Evolutionary conservation across 805 yeast species (phyloP), one percentile per base, ranked within the genome.

Genomic region (Candida sithepensis): DNA sequence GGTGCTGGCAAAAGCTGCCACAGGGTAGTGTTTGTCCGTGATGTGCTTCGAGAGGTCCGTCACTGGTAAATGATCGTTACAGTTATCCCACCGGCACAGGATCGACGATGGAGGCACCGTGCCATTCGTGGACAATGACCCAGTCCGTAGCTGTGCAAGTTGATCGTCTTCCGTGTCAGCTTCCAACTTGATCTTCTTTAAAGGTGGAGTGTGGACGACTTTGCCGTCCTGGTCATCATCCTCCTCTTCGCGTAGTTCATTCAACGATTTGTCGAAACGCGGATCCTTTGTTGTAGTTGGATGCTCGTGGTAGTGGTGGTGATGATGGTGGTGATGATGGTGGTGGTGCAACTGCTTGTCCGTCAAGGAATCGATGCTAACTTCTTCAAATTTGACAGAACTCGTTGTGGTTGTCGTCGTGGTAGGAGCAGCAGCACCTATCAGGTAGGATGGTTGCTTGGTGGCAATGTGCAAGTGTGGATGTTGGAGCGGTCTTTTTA

Each of bases 21-120:
- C n/a, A 28, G 44, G 55, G 7, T 78, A 58, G 59, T 79, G 83
- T 37, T 72, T 77, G 43, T 72, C 73, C 34, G 73, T 67, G 20
- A 84, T 56, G 60, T 85, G 90, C 39, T 71, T 69, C 48, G 78
- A 79, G 30, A 80, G 55, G 21, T 70, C 71, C 3, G 67, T 50
- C 7, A 72, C 52, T 28, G 68, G 70, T 23, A 60, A 39, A 13
- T 56, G 58, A 40, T 71, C 69, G 10, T 64, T 62, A 61, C 96
- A 88, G 47, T 77, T 71, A 42, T 79, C 81, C 95, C 95, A 88
- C 60, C 80, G 77, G 64, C 95, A 87, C 3, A 51, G 14, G 2
- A 46, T 55, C 60, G 50, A 56, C 57, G 52, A 63, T 61, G 50
- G 63, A n/a, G n/a, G n/a, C n/a, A n/a, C n/a, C n/a, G n/a, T n/a